Evolutionary conservation across 768 basidiomycete genomes (phyloP).

Genomic region (Rhizopogon salebrosus): DNA sequence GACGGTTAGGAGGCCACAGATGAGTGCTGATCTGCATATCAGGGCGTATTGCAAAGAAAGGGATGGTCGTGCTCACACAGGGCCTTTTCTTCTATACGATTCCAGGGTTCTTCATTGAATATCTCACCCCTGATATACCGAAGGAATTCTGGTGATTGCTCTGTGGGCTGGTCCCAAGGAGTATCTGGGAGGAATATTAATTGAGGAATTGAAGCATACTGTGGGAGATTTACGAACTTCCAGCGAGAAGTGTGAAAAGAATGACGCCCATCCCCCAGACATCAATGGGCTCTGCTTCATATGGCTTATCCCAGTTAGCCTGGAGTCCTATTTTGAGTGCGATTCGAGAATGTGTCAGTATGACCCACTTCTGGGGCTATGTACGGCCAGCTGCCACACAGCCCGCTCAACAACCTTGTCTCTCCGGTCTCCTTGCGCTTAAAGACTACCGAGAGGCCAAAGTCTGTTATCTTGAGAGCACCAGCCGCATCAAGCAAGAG

Average conservation of each 20-base stretch:
- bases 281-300: slow-evolving; percentile 90
- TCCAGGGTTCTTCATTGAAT: slow-evolving; percentile 78
- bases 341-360: neutral
- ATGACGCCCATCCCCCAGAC: slow-evolving; percentile 97
- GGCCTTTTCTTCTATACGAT: slow-evolving; percentile 47
- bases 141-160: slow-evolving; percentile 71
- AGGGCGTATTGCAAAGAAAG: neutral
- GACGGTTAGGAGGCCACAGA: slow-evolving; percentile 70
- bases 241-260: slow-evolving; percentile 82
- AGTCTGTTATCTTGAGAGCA: slow-evolving; percentile 89
- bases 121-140: slow-evolving; percentile 72
- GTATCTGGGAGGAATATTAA: slow-evolving; percentile 55
- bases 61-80: slow-evolving; percentile 46
- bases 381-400: slow-evolving; percentile 92
- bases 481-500: slow-evolving; percentile 81
- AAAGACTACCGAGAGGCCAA: slow-evolving; percentile 89
- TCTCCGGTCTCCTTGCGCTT: slow-evolving; percentile 77
- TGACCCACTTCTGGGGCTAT: slow-evolving; percentile 85
- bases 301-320: slow-evolving; percentile 64
- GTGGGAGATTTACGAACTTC: slow-evolving; percentile 55
- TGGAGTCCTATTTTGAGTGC: slow-evolving; percentile 21
- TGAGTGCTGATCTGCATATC: slow-evolving; percentile 47
- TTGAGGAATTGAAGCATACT: no score
- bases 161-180: slow-evolving; percentile 94
- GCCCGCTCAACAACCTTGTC: slow-evolving; percentile 68